Conservation (phyloP, 768 basidiomycete species). For the Naganishia friedmannii region DNA sequence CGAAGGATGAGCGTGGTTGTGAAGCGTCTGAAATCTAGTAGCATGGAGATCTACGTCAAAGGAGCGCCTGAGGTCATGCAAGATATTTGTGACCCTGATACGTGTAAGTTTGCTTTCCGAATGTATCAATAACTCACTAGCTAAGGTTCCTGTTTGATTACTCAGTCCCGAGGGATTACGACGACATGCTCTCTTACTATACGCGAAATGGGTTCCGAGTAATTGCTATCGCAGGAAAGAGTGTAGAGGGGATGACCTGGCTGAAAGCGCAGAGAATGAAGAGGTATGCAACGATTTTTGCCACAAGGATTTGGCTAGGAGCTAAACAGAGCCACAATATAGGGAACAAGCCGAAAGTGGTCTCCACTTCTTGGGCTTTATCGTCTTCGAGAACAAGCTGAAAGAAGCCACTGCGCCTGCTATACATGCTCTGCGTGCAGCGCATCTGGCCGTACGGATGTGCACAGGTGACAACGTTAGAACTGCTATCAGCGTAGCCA, state of each 20-base stretch:
- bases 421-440: conserved; percentile 79
- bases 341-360: conserved; percentile 93
- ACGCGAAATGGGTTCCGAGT: conserved; percentile 95
- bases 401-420: conserved; percentile 87
- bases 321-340: background rate
- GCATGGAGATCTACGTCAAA: conserved; percentile 98
- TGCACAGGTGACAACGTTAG: conserved; percentile 96
- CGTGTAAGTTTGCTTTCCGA: conserved; percentile 63
- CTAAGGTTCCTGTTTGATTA: background rate
- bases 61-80: conserved; percentile 98
- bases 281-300: conserved; percentile 58
- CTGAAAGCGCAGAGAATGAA: conserved; percentile 95
- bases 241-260: conserved; percentile 89
- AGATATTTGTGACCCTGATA: conserved; percentile 85
- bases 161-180: conserved; percentile 90
- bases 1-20: conserved; percentile 97
- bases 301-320: background rate
- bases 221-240: conserved; percentile 96
- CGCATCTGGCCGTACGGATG: conserved; percentile 93
- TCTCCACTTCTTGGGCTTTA: conserved; percentile 84
- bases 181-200: conserved; percentile 92
- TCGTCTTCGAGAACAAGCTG: conserved; percentile 97
- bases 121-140: background rate
- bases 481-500: conserved; percentile 92
- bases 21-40: conserved; percentile 84